Evolutionary conservation across 1,284 basidiomycete genomes (phyloP).

Genomic region (Tremellales sp.): DNA sequence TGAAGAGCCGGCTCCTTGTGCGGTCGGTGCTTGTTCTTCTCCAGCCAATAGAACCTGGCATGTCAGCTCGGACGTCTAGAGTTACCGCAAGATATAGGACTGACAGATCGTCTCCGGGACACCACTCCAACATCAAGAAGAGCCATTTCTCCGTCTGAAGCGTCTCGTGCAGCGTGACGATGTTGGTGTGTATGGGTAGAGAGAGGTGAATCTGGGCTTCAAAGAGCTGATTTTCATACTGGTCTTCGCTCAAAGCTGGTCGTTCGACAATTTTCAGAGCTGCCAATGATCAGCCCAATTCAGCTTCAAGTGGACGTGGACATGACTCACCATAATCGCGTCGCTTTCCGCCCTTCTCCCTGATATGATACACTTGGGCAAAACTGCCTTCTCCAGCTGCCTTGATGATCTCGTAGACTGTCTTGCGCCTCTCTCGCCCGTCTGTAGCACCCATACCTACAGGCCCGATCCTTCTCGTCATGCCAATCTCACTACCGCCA

Average conservation of each 20-base stretch:
- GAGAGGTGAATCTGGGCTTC: conserved; percentile 96
- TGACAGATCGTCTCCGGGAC: conserved; percentile 80
- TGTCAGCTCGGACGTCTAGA: conserved; percentile 12
- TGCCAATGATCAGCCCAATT: conserved; percentile 11
- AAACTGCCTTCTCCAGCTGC: conserved; percentile 83
- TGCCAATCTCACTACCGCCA: conserved; percentile 39
- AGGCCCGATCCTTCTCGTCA: background rate
- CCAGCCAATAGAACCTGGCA: conserved; percentile 81
- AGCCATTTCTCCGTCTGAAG: conserved; percentile 75
- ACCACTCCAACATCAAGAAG: conserved; percentile 80
- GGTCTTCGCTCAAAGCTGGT: conserved; percentile 80
- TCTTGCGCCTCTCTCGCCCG: conserved; percentile 21
- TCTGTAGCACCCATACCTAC: background rate
- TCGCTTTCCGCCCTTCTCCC: conserved; percentile 76
- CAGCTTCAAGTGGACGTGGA: background rate
- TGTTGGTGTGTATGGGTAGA: conserved; percentile 83
- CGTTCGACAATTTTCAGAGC: conserved; percentile 96
- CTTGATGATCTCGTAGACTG: conserved; percentile 70
- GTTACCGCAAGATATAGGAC: conserved; percentile 12
- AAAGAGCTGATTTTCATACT: conserved; percentile 77
- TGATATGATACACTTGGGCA: conserved; percentile 88
- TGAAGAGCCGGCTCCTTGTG: background rate
- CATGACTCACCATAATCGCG: conserved; percentile 62
- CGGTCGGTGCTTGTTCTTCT: conserved; percentile 69
- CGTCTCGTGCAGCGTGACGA: conserved; percentile 90